Percentiles rank a stretch among this genome's conserved stretches.
Conservation (phyloP, 306 rosid species). For the Quercus bicolor region DNA sequence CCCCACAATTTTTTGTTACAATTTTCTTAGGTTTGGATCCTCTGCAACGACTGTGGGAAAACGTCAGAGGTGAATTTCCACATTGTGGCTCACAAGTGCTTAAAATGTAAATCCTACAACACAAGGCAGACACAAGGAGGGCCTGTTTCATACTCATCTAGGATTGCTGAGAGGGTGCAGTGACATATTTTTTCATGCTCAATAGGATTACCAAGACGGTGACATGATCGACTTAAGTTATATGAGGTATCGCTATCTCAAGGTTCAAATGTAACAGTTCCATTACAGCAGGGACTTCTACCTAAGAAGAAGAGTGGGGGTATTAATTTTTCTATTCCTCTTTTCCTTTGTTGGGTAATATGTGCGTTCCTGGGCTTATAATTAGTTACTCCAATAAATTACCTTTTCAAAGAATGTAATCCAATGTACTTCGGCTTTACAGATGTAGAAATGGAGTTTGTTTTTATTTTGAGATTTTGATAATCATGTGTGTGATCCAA, state of each 20-base stretch:
- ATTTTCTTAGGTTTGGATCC: slow-evolving; percentile 58
- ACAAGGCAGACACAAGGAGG: slow-evolving; percentile 56
- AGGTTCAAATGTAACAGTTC: neutral
- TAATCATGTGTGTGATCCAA: no score
- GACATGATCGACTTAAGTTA: slow-evolving; percentile 21
- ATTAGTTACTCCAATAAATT: neutral
- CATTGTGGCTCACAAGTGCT: slow-evolving; percentile 47
- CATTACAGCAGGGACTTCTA: neutral
- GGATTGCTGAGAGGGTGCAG: slow-evolving; percentile 35
- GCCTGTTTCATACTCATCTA: slow-evolving; percentile 46
- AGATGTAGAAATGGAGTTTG: no score
- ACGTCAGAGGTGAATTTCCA: slow-evolving; percentile 54
- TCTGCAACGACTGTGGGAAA: slow-evolving; percentile 73
- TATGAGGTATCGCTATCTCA: neutral
- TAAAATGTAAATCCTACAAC: slow-evolving; percentile 50
- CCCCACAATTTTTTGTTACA: neutral
- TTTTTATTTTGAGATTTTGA: no score
- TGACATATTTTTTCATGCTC: slow-evolving; percentile 18
- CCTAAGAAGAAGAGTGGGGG: neutral
- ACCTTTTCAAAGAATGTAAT: neutral
- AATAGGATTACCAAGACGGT: slow-evolving; percentile 28
- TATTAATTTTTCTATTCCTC: neutral
- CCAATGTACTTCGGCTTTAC: no score
- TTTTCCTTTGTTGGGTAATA: no score
- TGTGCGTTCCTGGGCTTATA: neutral